phyloP scores from a whole-genome alignment of 2,329 filamentous ascomycete genomes.

The Pseudogymnoascus sp. region DNA sequence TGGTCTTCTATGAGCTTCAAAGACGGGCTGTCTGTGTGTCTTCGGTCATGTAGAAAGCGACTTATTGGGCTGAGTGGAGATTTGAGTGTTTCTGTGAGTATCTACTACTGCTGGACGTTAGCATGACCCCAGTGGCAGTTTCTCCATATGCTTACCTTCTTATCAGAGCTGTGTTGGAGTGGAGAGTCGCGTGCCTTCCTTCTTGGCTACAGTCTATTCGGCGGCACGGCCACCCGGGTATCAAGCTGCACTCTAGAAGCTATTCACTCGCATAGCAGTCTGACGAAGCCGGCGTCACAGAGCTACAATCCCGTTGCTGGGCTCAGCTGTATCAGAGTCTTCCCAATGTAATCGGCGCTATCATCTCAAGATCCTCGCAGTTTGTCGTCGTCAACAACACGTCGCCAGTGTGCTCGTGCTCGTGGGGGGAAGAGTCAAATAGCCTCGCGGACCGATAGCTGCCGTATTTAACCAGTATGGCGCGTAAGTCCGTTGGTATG shows the following conservation, averaged over 20 bases:
- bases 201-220: neutral
- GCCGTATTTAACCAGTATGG: neutral
- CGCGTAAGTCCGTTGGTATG: neutral
- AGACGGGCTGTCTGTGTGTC: neutral
- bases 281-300: neutral
- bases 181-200: neutral
- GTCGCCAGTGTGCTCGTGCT: neutral
- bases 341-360: neutral
- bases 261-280: neutral
- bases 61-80: slow-evolving; percentile 4
- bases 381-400: neutral
- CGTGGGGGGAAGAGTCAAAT: neutral
- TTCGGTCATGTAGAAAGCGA: neutral
- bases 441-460: slow-evolving; percentile 7
- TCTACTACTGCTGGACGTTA: neutral
- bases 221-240: neutral
- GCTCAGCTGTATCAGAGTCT: neutral
- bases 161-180: neutral
- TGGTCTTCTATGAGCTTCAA: neutral
- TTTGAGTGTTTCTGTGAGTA: neutral
- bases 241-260: neutral
- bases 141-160: neutral
- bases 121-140: neutral
- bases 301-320: neutral
- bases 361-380: neutral